These are phyloP conservation scores for Phytopythium aichiense DNA, from an alignment of 352 stramenopile species.

Conservation along the genomic window DNA sequence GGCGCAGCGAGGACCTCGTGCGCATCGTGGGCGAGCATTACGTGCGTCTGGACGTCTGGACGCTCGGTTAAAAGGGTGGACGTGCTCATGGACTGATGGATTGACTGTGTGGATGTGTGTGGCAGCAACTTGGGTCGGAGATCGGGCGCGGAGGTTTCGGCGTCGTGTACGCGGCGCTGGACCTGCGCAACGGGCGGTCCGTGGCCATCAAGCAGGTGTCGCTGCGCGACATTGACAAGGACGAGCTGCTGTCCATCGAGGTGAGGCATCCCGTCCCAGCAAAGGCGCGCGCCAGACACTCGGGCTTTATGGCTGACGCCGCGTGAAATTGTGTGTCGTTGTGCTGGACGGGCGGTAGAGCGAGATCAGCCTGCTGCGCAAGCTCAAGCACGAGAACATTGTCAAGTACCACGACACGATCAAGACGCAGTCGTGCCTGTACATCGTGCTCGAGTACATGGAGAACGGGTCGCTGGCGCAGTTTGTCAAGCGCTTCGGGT, in stretches of 20 bases:
- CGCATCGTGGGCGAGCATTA: conserved; percentile 75
- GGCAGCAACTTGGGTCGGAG: conserved; percentile 87
- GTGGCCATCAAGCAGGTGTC: conserved; percentile 88
- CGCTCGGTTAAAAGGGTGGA: not conserved
- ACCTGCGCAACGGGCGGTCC: conserved; percentile 75
- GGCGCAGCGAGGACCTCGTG: conserved; percentile 41
- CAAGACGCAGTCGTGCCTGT: conserved; percentile 73
- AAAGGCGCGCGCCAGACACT: no score
- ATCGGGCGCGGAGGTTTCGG: conserved; percentile 91
- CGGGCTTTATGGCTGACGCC: not conserved
- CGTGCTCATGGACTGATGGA: not conserved
- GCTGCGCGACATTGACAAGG: conserved; percentile 78
- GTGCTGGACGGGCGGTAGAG: conserved; percentile 22
- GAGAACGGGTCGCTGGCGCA: conserved; percentile 91
- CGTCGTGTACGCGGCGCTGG: conserved; percentile 86
- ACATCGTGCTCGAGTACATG: conserved; percentile 93
- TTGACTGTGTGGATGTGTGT: no score
- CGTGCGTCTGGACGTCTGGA: conserved; percentile 23
- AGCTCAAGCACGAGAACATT: conserved; percentile 94
- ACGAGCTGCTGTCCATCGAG: conserved; percentile 80
- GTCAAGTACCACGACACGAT: conserved; percentile 96
- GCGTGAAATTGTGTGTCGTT: not conserved
- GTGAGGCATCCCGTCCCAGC: conserved; percentile 13
- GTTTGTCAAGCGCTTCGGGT: conserved; percentile 93
- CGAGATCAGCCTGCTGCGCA: conserved; percentile 91